phyloP scores from a whole-genome alignment of 306 rosid genomes.

The Castanea crenata region DNA sequence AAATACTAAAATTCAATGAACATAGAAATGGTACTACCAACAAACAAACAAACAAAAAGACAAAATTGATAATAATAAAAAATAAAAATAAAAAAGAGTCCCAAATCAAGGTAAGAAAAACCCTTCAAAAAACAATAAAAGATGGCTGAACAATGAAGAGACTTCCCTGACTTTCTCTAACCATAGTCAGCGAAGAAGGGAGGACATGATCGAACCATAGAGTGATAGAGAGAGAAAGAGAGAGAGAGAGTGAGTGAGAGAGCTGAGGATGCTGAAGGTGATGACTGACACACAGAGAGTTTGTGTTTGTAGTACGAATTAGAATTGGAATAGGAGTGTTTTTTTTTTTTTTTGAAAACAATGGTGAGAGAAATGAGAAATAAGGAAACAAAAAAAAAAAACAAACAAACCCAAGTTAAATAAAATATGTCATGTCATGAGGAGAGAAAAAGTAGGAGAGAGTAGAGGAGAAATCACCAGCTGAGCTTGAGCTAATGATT shows the following conservation, averaged over 20 bases:
- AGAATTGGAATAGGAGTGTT: background rate
- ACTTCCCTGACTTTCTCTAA: background rate
- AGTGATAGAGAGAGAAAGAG: background rate
- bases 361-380: too few species aligned
- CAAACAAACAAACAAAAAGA: background rate
- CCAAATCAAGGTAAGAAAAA: background rate
- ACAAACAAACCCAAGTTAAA: background rate
- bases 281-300: background rate
- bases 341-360: too few species aligned
- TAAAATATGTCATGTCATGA: background rate
- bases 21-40: background rate
- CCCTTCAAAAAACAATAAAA: background rate
- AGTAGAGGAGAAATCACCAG: background rate
- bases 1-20: background rate
- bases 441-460: conserved; percentile 14
- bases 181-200: background rate
- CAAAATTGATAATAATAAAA: too few species aligned
- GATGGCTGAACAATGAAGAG: background rate
- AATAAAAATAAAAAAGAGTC: too few species aligned
- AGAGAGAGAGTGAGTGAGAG: background rate
- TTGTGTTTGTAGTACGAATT: background rate
- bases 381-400: background rate
- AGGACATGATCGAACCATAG: background rate
- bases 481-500: background rate
- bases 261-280: background rate